Percentiles rank a stretch among this genome's conserved stretches.
phyloP scores from a whole-genome alignment of 257 asterid species.

The Haberlea rhodopensis region DNA sequence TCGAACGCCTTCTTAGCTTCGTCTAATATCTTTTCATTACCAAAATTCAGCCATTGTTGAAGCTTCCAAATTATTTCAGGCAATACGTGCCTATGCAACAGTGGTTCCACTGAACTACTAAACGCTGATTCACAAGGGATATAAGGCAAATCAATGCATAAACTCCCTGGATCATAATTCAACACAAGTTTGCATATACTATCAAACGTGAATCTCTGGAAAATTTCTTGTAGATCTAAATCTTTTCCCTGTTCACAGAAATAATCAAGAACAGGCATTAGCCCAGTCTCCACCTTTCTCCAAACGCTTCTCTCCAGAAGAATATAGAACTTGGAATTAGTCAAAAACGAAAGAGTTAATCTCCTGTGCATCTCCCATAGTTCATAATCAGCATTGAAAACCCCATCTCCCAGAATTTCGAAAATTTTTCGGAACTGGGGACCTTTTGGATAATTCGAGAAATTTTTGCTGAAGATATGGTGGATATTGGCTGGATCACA shows the following conservation, averaged over 20 bases:
- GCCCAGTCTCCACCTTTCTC: conserved; percentile 37
- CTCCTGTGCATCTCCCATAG: conserved; percentile 46
- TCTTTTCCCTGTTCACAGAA: conserved; percentile 1
- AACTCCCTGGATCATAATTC: conserved; percentile 34
- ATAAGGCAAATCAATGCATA: conserved; percentile 32
- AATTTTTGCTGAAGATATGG: conserved; percentile 43
- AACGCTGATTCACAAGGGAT: conserved; percentile 41
- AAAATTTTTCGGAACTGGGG: conserved; percentile 38
- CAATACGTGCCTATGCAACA: conserved; percentile 33
- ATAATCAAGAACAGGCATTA: conserved; percentile 37
- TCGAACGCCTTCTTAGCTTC: conserved; percentile 29
- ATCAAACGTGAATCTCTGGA: conserved; percentile 42
- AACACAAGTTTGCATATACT: conserved; percentile 24
- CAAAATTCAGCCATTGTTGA: conserved; percentile 34
- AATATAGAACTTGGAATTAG: conserved; percentile 16
- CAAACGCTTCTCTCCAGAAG: conserved; percentile 23
- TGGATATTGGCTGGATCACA: conserved; percentile 49
- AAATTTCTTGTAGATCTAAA: conserved; percentile 46
- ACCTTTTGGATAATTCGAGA: conserved; percentile 49
- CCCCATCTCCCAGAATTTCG: conserved; percentile 46
- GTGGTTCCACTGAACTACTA: conserved; percentile 22
- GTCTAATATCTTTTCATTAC: conserved; percentile 26
- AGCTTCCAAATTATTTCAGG: conserved; percentile 44
- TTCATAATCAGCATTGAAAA: conserved; percentile 44
- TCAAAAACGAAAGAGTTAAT: conserved; percentile 24